phyloP scores from a whole-genome alignment of 2,329 filamentous ascomycete species.

The Diaporthe batatas region DNA sequence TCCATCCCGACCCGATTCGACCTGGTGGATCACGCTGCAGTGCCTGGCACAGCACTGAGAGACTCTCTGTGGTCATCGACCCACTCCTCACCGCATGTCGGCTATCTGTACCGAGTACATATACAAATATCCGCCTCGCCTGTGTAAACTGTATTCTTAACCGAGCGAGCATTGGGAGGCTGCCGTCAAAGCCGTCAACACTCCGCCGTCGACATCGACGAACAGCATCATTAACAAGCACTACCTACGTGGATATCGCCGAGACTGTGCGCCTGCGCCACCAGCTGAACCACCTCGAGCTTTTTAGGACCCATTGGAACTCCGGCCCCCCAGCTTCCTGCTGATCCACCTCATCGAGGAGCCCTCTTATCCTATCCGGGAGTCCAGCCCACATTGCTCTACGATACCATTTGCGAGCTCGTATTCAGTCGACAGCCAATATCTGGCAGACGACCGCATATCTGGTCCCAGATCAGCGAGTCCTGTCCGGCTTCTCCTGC shows the following conservation, averaged over 20 bases:
- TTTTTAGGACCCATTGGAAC: background rate
- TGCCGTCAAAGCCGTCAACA: background rate
- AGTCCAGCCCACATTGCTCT: background rate
- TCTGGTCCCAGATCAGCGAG: background rate
- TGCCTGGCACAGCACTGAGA: background rate
- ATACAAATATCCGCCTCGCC: constrained; percentile 15
- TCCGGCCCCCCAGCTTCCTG: constrained; percentile 9
- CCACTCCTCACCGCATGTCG: constrained; percentile 26
- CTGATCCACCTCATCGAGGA: background rate
- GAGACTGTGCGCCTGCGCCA: background rate
- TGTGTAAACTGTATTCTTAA: background rate
- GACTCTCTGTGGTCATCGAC: background rate
- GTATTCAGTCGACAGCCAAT: constrained; percentile 1
- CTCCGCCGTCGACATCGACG: background rate
- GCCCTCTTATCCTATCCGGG: constrained; percentile 2
- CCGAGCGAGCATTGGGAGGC: background rate
- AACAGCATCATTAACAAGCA: background rate
- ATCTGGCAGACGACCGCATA: background rate
- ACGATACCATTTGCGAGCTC: background rate
- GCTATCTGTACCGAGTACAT: background rate
- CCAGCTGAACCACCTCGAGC: background rate
- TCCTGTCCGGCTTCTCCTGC: background rate
- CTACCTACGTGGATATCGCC: background rate
- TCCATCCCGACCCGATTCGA: constrained; percentile 1
- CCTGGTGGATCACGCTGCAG: constrained; percentile 9